These are phyloP conservation scores for Xylaria cubensis DNA, from an alignment of 495 filamentous ascomycete species.

Conservation along the genomic window DNA sequence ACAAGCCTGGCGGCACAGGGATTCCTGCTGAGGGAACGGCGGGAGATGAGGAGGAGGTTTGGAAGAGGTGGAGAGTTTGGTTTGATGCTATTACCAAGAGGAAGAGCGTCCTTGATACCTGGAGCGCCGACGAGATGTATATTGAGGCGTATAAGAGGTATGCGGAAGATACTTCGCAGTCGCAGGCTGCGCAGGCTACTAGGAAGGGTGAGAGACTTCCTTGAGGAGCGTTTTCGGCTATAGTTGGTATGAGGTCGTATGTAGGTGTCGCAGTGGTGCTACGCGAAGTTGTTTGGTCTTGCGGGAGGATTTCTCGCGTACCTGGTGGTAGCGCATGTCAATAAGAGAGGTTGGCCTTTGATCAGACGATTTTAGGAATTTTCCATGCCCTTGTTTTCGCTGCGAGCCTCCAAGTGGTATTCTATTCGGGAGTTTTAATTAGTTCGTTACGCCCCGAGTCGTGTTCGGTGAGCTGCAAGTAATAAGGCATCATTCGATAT, in stretches of 20 bases:
- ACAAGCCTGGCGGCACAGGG: slow-evolving; percentile 65
- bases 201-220: slow-evolving; percentile 67
- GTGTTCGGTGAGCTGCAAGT: background rate
- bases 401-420: background rate
- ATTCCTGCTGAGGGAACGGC: slow-evolving; percentile 51
- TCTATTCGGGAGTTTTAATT: background rate
- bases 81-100: slow-evolving; percentile 59
- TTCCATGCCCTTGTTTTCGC: background rate
- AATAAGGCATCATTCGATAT: background rate
- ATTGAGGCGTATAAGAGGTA: slow-evolving; percentile 71
- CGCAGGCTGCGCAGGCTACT: slow-evolving; percentile 71
- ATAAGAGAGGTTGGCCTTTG: background rate
- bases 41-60: slow-evolving; percentile 54
- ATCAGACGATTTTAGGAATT: background rate
- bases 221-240: slow-evolving; percentile 37
- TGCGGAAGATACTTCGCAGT: slow-evolving; percentile 74
- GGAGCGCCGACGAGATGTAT: slow-evolving; percentile 67
- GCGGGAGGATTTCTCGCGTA: slow-evolving; percentile 15
- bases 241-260: background rate
- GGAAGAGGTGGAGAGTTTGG: slow-evolving; percentile 69
- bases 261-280: background rate
- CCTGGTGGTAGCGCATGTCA: background rate
- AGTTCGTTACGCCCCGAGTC: background rate
- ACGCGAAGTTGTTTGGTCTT: background rate
- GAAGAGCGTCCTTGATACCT: slow-evolving; percentile 65